phyloP scores from a whole-genome alignment of 2,329 filamentous ascomycete genomes.

The Colletotrichum caudatum region DNA sequence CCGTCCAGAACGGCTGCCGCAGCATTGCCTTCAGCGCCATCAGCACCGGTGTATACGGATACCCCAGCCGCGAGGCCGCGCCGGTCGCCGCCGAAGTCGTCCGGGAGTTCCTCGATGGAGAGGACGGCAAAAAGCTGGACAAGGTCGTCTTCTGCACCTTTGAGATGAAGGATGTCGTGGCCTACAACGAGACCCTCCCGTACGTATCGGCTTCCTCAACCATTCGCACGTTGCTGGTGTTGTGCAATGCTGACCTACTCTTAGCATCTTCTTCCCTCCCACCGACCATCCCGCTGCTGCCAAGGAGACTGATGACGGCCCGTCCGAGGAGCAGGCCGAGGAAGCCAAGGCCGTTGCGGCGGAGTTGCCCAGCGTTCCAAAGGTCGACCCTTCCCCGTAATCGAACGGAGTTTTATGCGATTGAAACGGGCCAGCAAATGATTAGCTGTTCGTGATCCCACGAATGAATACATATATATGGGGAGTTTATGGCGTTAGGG shows the following conservation, averaged over 20 bases:
- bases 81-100: constrained; percentile 74
- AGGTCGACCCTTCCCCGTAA: constrained; percentile 46
- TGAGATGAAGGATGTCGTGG: constrained; percentile 78
- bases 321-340: constrained; percentile 44
- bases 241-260: background rate
- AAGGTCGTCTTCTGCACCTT: constrained; percentile 90
- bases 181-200: constrained; percentile 80
- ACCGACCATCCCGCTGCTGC: constrained; percentile 30
- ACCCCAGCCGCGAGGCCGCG: constrained; percentile 80
- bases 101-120: constrained; percentile 64
- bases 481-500: constrained; percentile 20
- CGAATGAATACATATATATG: background rate
- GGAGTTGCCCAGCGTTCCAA: constrained; percentile 53
- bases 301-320: constrained; percentile 41
- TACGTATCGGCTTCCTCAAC: constrained; percentile 60
- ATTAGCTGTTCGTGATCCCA: background rate
- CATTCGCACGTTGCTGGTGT: background rate
- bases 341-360: constrained; percentile 46
- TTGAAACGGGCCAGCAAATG: no score
- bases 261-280: constrained; percentile 41
- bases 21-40: constrained; percentile 86
- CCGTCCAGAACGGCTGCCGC: constrained; percentile 72
- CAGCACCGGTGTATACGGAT: constrained; percentile 92
- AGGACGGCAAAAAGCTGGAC: constrained; percentile 67
- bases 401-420: background rate